Percentiles rank a stretch among this genome's conserved stretches.
phyloP scores from a whole-genome alignment of 768 basidiomycete genomes.

The Leccinum broughii region DNA sequence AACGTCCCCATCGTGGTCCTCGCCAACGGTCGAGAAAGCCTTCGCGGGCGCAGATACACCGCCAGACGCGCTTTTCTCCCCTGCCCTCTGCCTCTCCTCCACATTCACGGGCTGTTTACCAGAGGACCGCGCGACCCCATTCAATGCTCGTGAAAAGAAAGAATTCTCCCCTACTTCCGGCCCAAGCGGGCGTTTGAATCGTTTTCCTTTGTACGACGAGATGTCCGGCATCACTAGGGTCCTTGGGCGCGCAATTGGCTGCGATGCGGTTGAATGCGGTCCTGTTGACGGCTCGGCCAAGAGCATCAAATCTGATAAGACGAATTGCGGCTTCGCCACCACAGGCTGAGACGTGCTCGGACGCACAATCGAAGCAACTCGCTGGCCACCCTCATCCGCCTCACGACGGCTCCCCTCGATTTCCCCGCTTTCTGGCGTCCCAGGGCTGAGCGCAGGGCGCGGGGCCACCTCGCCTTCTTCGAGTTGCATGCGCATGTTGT shows the following conservation, averaged over 20 bases:
- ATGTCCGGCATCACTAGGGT: slow-evolving; percentile 25
- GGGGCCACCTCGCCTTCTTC: slow-evolving; percentile 22
- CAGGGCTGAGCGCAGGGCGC: background rate
- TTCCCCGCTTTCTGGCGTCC: slow-evolving; percentile 20
- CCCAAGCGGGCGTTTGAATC: slow-evolving; percentile 23
- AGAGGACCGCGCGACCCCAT: background rate
- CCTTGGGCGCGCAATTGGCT: background rate
- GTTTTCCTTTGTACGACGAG: slow-evolving; percentile 22
- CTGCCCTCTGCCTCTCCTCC: background rate
- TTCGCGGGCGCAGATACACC: background rate
- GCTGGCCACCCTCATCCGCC: background rate
- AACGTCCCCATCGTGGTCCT: background rate
- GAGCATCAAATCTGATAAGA: background rate
- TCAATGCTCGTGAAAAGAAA: slow-evolving; percentile 29
- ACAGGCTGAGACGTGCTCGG: background rate
- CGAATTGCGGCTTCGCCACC: background rate
- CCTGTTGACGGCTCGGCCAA: background rate
- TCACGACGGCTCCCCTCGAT: slow-evolving; percentile 3
- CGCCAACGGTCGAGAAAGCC: background rate
- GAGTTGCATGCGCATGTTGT: slow-evolving; percentile 3
- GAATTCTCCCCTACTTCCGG: slow-evolving; percentile 13
- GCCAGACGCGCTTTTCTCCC: background rate
- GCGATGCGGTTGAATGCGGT: slow-evolving; percentile 3
- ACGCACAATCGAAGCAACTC: background rate
- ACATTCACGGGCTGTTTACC: background rate